Percentiles rank a stretch among this genome's conserved stretches.
These are phyloP conservation scores for Salix udensis DNA, from an alignment of 345 rosid genomes.

Conservation along the genomic window DNA sequence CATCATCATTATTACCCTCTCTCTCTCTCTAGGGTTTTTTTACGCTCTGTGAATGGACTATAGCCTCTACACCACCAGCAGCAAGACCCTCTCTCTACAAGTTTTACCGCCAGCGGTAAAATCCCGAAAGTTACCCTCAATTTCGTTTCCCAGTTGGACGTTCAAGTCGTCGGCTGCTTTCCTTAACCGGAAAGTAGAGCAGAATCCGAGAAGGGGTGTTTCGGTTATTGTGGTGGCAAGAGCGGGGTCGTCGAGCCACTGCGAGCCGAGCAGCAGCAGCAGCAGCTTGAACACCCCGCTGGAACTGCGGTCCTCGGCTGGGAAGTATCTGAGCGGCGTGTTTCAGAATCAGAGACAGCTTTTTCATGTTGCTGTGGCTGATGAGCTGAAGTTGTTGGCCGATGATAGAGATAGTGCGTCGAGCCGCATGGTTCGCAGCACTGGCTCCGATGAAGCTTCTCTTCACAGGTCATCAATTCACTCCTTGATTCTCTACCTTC, in stretches of 20 bases:
- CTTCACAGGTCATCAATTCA: constrained; percentile 62
- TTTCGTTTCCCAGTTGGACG: neutral
- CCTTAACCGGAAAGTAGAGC: constrained; percentile 4
- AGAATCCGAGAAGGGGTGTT: neutral
- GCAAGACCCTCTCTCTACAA: constrained; percentile 21
- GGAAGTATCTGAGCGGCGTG: constrained; percentile 67
- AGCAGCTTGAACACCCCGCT: constrained; percentile 74
- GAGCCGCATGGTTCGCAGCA: constrained; percentile 54
- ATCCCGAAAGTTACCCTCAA: neutral
- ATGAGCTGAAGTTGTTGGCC: constrained; percentile 69
- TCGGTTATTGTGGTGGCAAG: constrained; percentile 29
- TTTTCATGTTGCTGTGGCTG: constrained; percentile 67
- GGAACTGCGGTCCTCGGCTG: constrained; percentile 62
- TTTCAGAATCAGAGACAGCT: constrained; percentile 67
- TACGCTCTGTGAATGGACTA: constrained; percentile 46
- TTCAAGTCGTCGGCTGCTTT: neutral
- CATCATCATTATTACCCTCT: no score
- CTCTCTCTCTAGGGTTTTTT: no score
- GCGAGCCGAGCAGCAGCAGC: constrained; percentile 59
- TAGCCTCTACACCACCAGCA: constrained; percentile 30
- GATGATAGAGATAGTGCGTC: constrained; percentile 55
- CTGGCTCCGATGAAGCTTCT: constrained; percentile 64
- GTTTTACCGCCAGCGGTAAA: constrained; percentile 33
- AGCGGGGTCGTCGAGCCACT: constrained; percentile 65
- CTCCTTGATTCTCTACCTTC: neutral